phyloP scores from a whole-genome alignment of 768 basidiomycete species.

The Lenzites betulinus region DNA sequence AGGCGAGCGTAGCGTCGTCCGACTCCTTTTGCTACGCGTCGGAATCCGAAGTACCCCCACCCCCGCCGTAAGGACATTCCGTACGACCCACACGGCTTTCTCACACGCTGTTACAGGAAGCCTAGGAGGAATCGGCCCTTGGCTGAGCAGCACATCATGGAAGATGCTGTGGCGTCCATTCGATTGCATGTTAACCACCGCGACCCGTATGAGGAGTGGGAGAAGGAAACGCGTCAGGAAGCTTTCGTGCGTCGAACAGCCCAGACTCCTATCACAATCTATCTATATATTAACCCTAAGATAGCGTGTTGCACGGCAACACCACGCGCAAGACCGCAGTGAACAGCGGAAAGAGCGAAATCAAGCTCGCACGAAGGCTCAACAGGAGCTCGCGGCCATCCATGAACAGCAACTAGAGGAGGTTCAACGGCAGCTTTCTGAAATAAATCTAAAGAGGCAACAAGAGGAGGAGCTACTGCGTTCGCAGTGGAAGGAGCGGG shows the following conservation, averaged over 20 bases:
- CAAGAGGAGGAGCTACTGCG: conserved; percentile 47
- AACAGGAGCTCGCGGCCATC: conserved; percentile 38
- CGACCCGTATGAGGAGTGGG: conserved; percentile 55
- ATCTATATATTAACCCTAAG: neutral
- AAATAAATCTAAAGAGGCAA: conserved; percentile 46
- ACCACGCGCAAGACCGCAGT: conserved; percentile 24
- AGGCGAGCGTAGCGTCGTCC: conserved; percentile 34
- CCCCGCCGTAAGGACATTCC: conserved; percentile 38
- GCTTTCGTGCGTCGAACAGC: conserved; percentile 41
- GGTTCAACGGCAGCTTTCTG: conserved; percentile 48
- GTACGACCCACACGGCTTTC: neutral
- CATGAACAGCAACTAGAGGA: conserved; percentile 56
- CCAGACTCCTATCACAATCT: neutral
- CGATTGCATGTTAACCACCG: conserved; percentile 44
- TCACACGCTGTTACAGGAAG: conserved; percentile 19
- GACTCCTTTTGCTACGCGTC: conserved; percentile 47
- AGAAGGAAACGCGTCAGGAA: conserved; percentile 48
- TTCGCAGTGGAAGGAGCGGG: conserved; percentile 47
- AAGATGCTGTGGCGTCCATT: conserved; percentile 50
- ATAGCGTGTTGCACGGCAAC: conserved; percentile 43
- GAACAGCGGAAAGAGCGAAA: conserved; percentile 22
- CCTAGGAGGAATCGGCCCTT: conserved; percentile 27
- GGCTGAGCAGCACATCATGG: conserved; percentile 39
- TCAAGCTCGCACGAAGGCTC: conserved; percentile 21
- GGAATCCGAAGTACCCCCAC: conserved; percentile 42